Percentiles rank a stretch among this genome's conserved stretches.
These are phyloP conservation scores for Dicorynia guianensis DNA, from an alignment of 306 rosid species.

Conservation along the genomic window DNA sequence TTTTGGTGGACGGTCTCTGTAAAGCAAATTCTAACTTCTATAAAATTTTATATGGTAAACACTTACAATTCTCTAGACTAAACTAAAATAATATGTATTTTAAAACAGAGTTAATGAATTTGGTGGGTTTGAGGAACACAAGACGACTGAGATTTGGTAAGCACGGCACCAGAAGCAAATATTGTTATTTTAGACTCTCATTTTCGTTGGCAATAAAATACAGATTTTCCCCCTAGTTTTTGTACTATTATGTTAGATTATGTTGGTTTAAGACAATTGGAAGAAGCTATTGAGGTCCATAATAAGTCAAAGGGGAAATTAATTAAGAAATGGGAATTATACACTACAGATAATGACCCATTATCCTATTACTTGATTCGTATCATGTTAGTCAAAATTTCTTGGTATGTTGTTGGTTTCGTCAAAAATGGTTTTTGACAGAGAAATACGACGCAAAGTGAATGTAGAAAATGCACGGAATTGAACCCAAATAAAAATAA, in stretches of 20 bases:
- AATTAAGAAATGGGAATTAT: not conserved
- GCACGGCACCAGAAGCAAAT: slow-evolving; percentile 3
- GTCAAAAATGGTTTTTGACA: too few relatives aligned
- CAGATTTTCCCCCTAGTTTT: too few relatives aligned
- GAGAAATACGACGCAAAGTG: too few relatives aligned
- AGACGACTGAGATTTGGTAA: slow-evolving; percentile 29
- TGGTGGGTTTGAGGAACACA: slow-evolving; percentile 37
- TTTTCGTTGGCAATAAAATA: slow-evolving; percentile 25
- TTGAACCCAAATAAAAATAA: too few relatives aligned
- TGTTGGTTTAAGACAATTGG: slow-evolving; percentile 23
- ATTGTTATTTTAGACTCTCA: slow-evolving; percentile 24
- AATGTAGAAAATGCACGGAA: too few relatives aligned
- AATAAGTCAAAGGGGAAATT: not conserved
- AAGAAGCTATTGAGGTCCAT: not conserved
- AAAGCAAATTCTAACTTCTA: too few relatives aligned
- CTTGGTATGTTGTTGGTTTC: too few relatives aligned
- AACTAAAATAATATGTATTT: slow-evolving; percentile 5
- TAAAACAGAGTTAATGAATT: slow-evolving; percentile 26
- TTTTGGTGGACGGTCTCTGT: slow-evolving; percentile 40
- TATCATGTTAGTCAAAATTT: too few relatives aligned
- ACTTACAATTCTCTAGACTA: too few relatives aligned
- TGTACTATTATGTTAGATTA: slow-evolving; percentile 35
- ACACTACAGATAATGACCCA: not conserved
- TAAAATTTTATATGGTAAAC: too few relatives aligned
- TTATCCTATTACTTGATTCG: not conserved